phyloP scores from a whole-genome alignment of 768 basidiomycete genomes.

The Tylopilus cervinicoccineus region DNA sequence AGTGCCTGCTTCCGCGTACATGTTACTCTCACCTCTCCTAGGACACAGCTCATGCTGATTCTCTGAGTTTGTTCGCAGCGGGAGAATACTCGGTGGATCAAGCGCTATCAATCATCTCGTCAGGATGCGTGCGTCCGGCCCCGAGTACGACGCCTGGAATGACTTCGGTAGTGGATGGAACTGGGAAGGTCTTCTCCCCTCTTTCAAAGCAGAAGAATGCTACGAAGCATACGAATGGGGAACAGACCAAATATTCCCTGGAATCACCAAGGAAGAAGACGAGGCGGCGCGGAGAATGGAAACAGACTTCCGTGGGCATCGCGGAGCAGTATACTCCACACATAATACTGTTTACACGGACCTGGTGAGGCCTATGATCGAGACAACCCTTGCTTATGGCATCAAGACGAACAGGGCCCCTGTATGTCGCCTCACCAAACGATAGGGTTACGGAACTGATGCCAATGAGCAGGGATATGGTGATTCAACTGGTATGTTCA shows the following conservation, averaged over 20 bases:
- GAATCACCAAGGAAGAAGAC: constrained; percentile 11
- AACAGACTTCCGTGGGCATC: constrained; percentile 10
- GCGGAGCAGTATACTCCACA: constrained; percentile 11
- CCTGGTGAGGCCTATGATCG: constrained; percentile 9
- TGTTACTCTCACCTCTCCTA: not conserved
- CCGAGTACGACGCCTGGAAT: constrained; percentile 19
- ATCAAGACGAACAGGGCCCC: constrained; percentile 15
- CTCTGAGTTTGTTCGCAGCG: not conserved
- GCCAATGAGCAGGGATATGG: constrained; percentile 6
- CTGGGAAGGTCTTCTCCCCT: constrained; percentile 14
- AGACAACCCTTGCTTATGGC: constrained; percentile 4
- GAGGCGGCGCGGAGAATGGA: constrained; percentile 7
- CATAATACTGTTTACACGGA: constrained; percentile 15
- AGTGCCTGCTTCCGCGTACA: constrained; percentile 5
- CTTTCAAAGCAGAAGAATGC: constrained; percentile 13
- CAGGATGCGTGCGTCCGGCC: constrained; percentile 18
- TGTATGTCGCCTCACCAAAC: constrained; percentile 1
- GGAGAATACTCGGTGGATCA: constrained; percentile 19
- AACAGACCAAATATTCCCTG: constrained; percentile 14
- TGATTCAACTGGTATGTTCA: constrained; percentile 17
- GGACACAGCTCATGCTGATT: not conserved
- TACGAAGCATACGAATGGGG: constrained; percentile 5
- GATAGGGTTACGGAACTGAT: not conserved
- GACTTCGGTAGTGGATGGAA: constrained; percentile 16
- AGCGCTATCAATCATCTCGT: constrained; percentile 17